Evolutionary conservation across 495 filamentous ascomycete genomes (phyloP), one percentile per base, ranked within the genome.

Genomic region (Aspergillus egyptiacus): DNA sequence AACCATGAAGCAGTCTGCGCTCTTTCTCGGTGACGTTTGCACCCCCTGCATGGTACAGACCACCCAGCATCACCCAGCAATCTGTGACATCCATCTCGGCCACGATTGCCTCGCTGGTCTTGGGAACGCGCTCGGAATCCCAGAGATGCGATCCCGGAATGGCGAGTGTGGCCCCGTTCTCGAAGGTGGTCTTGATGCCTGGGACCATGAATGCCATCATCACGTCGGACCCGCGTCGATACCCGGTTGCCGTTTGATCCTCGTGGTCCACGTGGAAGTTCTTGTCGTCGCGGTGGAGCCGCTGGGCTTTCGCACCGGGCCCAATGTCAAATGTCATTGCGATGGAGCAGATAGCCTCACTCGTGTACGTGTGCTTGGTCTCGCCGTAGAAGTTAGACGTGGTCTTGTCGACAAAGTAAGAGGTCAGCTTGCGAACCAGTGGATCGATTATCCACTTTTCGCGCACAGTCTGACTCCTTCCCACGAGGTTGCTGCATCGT

Each of bases 161-260:
- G 20, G 50, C 50, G 2, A 47, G 17, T 11, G 66, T 70, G 1
- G 66, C 66, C 1, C 66, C 65, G 18, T 70, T 70, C 7, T 54
- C 63, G 14, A 54, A 40, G 2, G 53, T 60, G 13, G 61, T 66
- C 42, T 62, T 32, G n/a, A 62, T 58, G 5, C 59, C 66, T 7
- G 65, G 60, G 23, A 70, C 59, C 33, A 70, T 62, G n/a, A 48
- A 54, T 5, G 39, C 46, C 51, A 49, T 54, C 51, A 54, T 53
- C 28, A 53, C 50, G 18, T 53, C 50, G 0, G 50, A 53, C 9
- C 50, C 50, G 11, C 31, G 15, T 31, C 37, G 53, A n/a, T 55
- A 50, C 5, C 53, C 53, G 7, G 46, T 41, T 7, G 19, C 27
- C 6, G 46, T 46, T 27, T 55, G 53, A 9, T 55, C 46, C n/a